Base-by-base conservation (phyloP, 495 filamentous ascomycete genomes). In the Aspergillus baeticus region DNA sequence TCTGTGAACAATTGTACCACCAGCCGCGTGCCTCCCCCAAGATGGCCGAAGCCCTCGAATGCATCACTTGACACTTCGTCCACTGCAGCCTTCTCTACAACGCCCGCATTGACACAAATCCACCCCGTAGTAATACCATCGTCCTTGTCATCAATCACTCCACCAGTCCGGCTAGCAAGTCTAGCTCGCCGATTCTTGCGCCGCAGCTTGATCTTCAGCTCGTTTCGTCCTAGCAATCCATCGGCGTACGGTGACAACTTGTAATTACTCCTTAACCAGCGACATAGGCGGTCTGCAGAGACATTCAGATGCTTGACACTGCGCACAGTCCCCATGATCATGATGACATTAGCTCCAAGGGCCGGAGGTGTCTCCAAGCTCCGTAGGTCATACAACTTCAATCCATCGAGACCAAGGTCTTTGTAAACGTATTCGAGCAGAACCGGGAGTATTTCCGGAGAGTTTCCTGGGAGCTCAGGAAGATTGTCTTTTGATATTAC, bases 241-340 rank as follows among this genome's bases (percentile, higher is more conserved):
- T 97, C 95, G 0, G 94, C 91, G 57, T 85, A 79, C 4, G 93
- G 89, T 3, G 74, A 60, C 10, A 97, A 71, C 48, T 85, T 84
- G 66, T 88, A 84, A 37, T 77, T 77, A 33, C 78, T 85, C 51
- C 95, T 80, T 38, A 97, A 71, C 89, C 89, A 98, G 53, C 93
- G 81, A 57, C 92, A 91, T 18, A 95, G 78, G 23, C 90, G 84
- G 65, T 96, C 92, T 4, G 94, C 91, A 2, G 92, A 93, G 18
- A 95, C 89, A 62, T 96, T 92, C 22, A 98, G 73, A 75, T 98
- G 95, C 53, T 91, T 92, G 62, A 96, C 90, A 57, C 90, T 93
- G 44, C 95, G 86, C 18, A 93, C 91, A 15, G 91, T 95, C n/a
- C 90, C 92, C 58, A 98, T 77, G 35, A 98, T 68, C 94, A 98